Conservation (phyloP, 768 basidiomycete species). For the Favolaschia claudopus region DNA sequence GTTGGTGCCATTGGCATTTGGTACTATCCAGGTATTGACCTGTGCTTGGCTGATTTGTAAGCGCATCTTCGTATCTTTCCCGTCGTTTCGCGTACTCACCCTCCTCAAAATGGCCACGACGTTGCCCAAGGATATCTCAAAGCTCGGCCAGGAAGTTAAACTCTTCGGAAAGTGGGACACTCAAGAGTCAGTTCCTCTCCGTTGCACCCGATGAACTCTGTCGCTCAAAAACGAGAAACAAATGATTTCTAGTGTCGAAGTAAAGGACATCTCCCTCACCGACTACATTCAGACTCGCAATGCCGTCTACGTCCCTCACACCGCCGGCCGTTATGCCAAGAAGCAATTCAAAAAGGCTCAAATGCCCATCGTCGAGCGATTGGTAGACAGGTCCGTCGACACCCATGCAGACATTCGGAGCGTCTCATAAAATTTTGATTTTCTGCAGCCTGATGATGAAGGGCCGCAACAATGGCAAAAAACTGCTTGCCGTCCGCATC, state of each 20-base stretch:
- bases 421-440: not conserved
- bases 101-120: conserved; percentile 59
- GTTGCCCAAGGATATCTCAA: conserved; percentile 85
- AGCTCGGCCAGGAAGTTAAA: conserved; percentile 86
- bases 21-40: too few relatives aligned
- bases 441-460: conserved; percentile 96
- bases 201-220: not conserved
- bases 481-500: conserved; percentile 98
- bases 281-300: conserved; percentile 99
- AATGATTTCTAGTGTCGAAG: conserved; percentile 78
- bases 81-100: too few relatives aligned
- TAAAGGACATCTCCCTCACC: conserved; percentile 98
- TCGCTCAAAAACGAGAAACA: not conserved
- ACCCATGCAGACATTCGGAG: not conserved
- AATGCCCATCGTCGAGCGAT: conserved; percentile 99
- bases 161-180: conserved; percentile 99
- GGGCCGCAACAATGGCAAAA: conserved; percentile 99
- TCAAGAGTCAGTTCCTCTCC: conserved; percentile 77
- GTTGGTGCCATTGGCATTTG: too few relatives aligned
- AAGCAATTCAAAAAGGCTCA: conserved; percentile 99
- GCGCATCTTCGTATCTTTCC: too few relatives aligned
- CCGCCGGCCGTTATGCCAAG: conserved; percentile 98
- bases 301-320: conserved; percentile 97
- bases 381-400: conserved; percentile 76
- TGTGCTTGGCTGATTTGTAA: too few relatives aligned